Conservation (phyloP, 148 eudicot genomes). For the Heliamphora exappendiculata region DNA sequence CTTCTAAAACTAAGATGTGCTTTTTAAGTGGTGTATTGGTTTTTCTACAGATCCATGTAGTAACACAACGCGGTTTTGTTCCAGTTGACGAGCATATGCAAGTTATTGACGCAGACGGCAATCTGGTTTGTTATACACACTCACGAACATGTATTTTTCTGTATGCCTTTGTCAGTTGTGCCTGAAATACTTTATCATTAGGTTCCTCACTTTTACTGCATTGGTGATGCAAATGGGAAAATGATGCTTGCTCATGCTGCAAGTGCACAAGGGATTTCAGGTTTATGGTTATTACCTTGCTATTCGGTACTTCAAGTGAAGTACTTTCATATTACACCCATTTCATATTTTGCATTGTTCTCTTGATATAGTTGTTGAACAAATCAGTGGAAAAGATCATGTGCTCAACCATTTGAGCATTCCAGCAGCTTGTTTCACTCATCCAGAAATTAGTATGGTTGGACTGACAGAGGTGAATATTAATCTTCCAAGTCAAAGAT, state of each 20-base stretch:
- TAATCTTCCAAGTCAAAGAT: background rate
- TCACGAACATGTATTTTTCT: conserved; percentile 11
- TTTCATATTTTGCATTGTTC: conserved; percentile 7
- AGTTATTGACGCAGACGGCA: conserved; percentile 82
- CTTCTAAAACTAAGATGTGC: background rate
- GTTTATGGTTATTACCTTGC: conserved; percentile 21
- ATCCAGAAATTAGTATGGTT: conserved; percentile 95
- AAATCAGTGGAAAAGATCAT: conserved; percentile 74
- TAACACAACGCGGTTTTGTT: conserved; percentile 86
- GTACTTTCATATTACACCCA: background rate
- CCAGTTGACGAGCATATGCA: conserved; percentile 97
- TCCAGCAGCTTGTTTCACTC: conserved; percentile 94
- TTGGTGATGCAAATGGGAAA: conserved; percentile 99
- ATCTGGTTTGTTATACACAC: conserved; percentile 41
- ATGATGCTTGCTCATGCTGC: conserved; percentile 99
- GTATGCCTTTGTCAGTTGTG: too few relatives aligned
- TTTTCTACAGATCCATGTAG: conserved; percentile 68
- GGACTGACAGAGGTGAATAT: conserved; percentile 78
- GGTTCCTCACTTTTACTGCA: conserved; percentile 95
- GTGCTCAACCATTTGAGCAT: conserved; percentile 75
- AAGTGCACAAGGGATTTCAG: conserved; percentile 99
- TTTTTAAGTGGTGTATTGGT: background rate
- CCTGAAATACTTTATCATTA: conserved; percentile 19
- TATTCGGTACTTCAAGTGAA: background rate
- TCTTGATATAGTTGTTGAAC: conserved; percentile 61